Evolutionary conservation across 768 basidiomycete genomes (phyloP).

Genomic region (Melanogaster broomeanus): DNA sequence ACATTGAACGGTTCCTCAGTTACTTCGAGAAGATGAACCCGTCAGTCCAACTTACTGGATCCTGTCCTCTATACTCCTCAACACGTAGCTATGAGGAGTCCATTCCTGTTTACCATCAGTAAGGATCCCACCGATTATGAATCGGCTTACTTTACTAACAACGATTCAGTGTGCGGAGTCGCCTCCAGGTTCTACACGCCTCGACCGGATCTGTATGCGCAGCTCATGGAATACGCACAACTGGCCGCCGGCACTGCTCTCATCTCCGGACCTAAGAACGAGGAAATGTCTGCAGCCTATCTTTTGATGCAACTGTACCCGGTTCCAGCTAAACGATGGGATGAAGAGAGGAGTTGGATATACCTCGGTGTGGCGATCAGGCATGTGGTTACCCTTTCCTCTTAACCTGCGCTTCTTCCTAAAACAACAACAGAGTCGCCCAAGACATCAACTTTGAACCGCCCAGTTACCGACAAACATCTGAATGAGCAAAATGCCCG

Average conservation of each 20-base stretch:
- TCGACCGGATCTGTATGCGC: conserved; percentile 67
- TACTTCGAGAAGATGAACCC: conserved; percentile 80
- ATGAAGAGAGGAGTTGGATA: conserved; percentile 88
- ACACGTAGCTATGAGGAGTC: conserved; percentile 77
- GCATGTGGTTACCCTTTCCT: conserved; percentile 37
- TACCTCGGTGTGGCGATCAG: conserved; percentile 88
- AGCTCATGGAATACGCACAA: conserved; percentile 74
- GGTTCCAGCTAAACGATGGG: conserved; percentile 76
- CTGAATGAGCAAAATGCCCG: conserved; percentile 80
- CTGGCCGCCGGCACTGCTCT: conserved; percentile 77
- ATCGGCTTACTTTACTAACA: conserved; percentile 5
- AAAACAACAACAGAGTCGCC: conserved; percentile 60
- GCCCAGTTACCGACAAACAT: conserved; percentile 70
- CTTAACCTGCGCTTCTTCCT: neutral
- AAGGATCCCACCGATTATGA: conserved; percentile 36
- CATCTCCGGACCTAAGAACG: conserved; percentile 73
- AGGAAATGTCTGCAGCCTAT: conserved; percentile 86
- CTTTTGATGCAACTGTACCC: conserved; percentile 77
- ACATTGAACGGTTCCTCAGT: conserved; percentile 36
- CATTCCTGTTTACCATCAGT: conserved; percentile 92
- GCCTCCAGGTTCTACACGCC: conserved; percentile 79
- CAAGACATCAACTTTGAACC: conserved; percentile 88
- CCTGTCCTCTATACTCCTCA: conserved; percentile 84
- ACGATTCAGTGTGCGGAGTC: conserved; percentile 73
- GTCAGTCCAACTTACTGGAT: conserved; percentile 78